These are phyloP conservation scores for Ustilago sp. DNA, from an alignment of 1,284 basidiomycete genomes.

Conservation along the genomic window DNA sequence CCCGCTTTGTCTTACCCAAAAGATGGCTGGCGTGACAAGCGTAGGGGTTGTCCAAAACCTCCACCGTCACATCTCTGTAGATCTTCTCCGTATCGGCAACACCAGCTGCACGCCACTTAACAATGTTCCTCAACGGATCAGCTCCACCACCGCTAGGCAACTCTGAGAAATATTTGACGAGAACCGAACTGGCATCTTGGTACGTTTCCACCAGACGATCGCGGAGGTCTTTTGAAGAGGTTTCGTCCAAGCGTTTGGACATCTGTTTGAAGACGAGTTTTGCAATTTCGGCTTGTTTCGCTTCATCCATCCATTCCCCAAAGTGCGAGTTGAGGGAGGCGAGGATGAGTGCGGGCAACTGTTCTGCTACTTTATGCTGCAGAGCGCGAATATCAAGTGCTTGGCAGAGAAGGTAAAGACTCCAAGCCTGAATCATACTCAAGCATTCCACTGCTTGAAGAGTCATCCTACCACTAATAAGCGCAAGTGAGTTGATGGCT, in stretches of 20 bases:
- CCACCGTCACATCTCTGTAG: constrained; percentile 51
- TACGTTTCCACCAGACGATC: constrained; percentile 60
- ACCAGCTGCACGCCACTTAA: constrained; percentile 56
- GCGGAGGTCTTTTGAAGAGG: constrained; percentile 54
- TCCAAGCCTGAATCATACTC: constrained; percentile 61
- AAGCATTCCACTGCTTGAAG: constrained; percentile 57
- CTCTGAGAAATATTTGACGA: constrained; percentile 60
- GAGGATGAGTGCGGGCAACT: constrained; percentile 46
- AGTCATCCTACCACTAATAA: constrained; percentile 59
- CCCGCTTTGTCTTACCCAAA: constrained; percentile 53
- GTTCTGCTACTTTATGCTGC: constrained; percentile 47
- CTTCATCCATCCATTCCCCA: constrained; percentile 59
- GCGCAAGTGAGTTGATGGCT: constrained; percentile 57
- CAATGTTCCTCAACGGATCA: constrained; percentile 62
- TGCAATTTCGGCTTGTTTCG: constrained; percentile 46
- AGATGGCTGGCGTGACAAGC: constrained; percentile 60
- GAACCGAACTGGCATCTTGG: constrained; percentile 54
- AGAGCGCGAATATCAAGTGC: constrained; percentile 63
- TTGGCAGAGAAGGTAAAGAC: constrained; percentile 63
- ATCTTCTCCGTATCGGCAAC: constrained; percentile 53
- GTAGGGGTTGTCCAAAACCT: constrained; percentile 58
- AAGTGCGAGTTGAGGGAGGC: constrained; percentile 51
- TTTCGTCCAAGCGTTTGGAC: constrained; percentile 60
- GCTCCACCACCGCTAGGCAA: constrained; percentile 59
- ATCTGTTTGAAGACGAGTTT: constrained; percentile 48